Base-by-base conservation (phyloP, 306 rosid species). In the Carpinus fangiana region DNA sequence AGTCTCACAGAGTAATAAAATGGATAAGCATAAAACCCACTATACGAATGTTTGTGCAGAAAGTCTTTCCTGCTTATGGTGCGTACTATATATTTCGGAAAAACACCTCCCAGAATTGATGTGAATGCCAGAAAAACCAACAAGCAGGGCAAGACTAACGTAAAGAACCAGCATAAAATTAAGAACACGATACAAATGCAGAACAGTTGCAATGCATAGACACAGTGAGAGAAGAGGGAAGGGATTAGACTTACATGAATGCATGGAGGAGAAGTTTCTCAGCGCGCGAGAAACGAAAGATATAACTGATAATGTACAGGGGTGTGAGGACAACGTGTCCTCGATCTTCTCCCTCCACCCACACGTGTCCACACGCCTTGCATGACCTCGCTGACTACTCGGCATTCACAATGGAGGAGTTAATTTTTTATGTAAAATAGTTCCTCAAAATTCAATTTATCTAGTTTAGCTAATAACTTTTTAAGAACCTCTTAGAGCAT, bases 241-340 rank as follows among this genome's bases (percentile, higher is more conserved):
- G 52, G 54, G 54, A 76, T 50, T 28, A 18, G 66, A 62, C 73
- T 51, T 52, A 69, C 86, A 82, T 82, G 79, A 73, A 68, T 57
- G 74, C 8, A 68, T 59, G 79, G 76, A 77, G 62, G 26, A 54
- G 77, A 12, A 82, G 82, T n/a, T 61, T n/a, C 45, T 1, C 21
- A 8, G 70, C 47, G 36, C 16, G 10, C 45, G 7, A 34, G 11
- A 36, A n/a, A 8, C n/a, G 70, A 64, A 36, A 34, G 13, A 16
- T 36, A 16, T 61, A 28, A 28, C 41, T 6, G 67, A 61, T 61
- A 61, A 61, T 28, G 34, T 31, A 2, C 34, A 31, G 3, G 34
- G 2, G 34, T 31, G 34, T 31, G 34, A 31, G 34, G 34, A 31
- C 34, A 31, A 31, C 34, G 34, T 23, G 1, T 23, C 26, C 26